phyloP scores from a whole-genome alignment of 495 filamentous ascomycete genomes.

The Trichocladium antarcticum region DNA sequence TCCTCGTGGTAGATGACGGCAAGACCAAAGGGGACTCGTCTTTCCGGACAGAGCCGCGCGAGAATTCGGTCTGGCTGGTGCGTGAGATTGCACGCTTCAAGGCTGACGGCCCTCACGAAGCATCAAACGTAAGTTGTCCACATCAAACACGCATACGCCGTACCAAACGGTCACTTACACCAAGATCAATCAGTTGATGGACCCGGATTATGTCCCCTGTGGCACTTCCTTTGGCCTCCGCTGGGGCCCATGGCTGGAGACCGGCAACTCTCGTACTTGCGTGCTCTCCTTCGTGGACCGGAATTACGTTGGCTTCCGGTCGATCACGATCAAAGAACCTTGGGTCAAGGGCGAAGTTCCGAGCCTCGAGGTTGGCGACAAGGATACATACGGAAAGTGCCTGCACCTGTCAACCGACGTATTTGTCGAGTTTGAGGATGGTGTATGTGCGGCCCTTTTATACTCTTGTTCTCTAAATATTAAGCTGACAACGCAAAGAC shows the following conservation, averaged over 20 bases:
- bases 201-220: slow-evolving; percentile 31
- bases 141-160: background rate
- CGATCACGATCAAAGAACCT: slow-evolving; percentile 22
- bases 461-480: background rate
- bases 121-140: slow-evolving; percentile 20
- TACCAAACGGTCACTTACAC: background rate
- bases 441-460: slow-evolving; percentile 19
- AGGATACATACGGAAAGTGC: slow-evolving; percentile 31
- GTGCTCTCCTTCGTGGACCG: slow-evolving; percentile 32
- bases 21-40: slow-evolving; percentile 3
- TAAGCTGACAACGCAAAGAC: slow-evolving; percentile 24
- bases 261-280: slow-evolving; percentile 20
- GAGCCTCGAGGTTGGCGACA: slow-evolving; percentile 18
- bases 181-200: slow-evolving; percentile 22
- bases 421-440: slow-evolving; percentile 39
- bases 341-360: slow-evolving; percentile 19
- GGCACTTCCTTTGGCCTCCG: slow-evolving; percentile 37
- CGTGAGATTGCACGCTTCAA: slow-evolving; percentile 33
- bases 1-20: slow-evolving; percentile 4
- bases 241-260: slow-evolving; percentile 35
- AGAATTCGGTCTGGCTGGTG: slow-evolving; percentile 31
- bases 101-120: slow-evolving; percentile 33
- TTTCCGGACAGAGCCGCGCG: slow-evolving; percentile 4
- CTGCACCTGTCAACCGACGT: slow-evolving; percentile 34
- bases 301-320: slow-evolving; percentile 38